Percentiles rank a stretch among this genome's conserved stretches.
Evolutionary conservation across 1,284 basidiomycete species (phyloP).

Genomic region (Fomitopsis betulina): DNA sequence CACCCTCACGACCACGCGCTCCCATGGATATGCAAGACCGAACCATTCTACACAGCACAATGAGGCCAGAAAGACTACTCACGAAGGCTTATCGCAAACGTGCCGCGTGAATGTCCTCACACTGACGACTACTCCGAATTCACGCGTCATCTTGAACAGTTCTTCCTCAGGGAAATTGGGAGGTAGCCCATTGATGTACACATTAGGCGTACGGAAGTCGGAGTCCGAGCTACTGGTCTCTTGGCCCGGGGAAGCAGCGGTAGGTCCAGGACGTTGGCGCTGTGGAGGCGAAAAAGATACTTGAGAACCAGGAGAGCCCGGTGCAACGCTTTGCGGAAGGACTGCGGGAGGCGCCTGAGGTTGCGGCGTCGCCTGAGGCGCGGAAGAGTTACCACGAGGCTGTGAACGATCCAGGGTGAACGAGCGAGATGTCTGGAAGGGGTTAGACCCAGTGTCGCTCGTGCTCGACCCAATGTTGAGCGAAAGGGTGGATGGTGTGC

Average conservation of each 20-base stretch:
- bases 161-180: constrained; percentile 43
- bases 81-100: constrained; percentile 36
- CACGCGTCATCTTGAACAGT: constrained; percentile 34
- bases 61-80: constrained; percentile 11
- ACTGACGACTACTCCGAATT: constrained; percentile 37
- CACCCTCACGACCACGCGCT: too few relatives aligned
- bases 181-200: constrained; percentile 47
- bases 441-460: background rate
- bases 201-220: constrained; percentile 34
- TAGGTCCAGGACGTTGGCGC: background rate
- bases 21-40: too few relatives aligned
- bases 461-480: background rate
- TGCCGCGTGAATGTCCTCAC: constrained; percentile 41
- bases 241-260: background rate
- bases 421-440: background rate
- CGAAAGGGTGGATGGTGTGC: background rate
- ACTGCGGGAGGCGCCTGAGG: background rate
- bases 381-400: background rate
- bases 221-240: constrained; percentile 5
- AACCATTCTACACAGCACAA: background rate
- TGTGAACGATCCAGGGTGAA: background rate
- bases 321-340: background rate
- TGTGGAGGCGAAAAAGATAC: background rate
- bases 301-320: background rate
- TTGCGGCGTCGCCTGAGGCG: background rate